These are phyloP conservation scores for Prunus campanulata DNA, from an alignment of 306 rosid genomes.

Conservation along the genomic window DNA sequence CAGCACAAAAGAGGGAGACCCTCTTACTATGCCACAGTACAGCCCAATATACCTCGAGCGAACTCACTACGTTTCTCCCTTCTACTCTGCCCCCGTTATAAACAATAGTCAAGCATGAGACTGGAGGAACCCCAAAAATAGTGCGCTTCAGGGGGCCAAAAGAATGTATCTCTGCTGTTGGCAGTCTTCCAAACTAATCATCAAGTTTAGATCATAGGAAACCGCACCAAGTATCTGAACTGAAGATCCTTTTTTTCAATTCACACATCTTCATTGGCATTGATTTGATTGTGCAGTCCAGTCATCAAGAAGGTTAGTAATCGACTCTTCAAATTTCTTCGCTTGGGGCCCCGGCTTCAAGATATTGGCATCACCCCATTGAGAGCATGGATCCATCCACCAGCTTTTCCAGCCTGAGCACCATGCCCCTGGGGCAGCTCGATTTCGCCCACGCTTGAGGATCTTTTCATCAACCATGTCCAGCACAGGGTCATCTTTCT, in stretches of 20 bases:
- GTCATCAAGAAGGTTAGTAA: slow-evolving; percentile 71
- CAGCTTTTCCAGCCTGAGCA: slow-evolving; percentile 70
- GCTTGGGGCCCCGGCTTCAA: slow-evolving; percentile 74
- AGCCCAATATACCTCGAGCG: slow-evolving; percentile 30
- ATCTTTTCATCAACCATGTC: slow-evolving; percentile 67
- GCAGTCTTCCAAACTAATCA: slow-evolving; percentile 24
- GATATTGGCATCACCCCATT: slow-evolving; percentile 74
- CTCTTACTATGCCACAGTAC: slow-evolving; percentile 36
- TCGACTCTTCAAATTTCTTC: slow-evolving; percentile 64
- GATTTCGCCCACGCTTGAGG: slow-evolving; percentile 58
- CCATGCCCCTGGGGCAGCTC: slow-evolving; percentile 72
- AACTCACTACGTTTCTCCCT: slow-evolving; percentile 26
- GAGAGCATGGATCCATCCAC: slow-evolving; percentile 87
- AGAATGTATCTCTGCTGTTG: slow-evolving; percentile 37
- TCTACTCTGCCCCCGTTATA: slow-evolving; percentile 38
- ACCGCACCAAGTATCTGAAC: slow-evolving; percentile 32
- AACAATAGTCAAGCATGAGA: slow-evolving; percentile 31
- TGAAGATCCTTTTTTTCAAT: slow-evolving; percentile 24
- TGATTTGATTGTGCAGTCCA: slow-evolving; percentile 63
- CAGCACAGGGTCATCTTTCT: slow-evolving; percentile 58
- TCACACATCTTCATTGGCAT: slow-evolving; percentile 48
- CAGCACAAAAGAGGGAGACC: slow-evolving; percentile 37
- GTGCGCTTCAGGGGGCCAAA: slow-evolving; percentile 35
- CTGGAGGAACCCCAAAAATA: slow-evolving; percentile 24
- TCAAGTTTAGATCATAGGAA: slow-evolving; percentile 16